These are phyloP conservation scores for Escallonia herrerae DNA, from an alignment of 129 eudicot genomes.

Conservation along the genomic window DNA sequence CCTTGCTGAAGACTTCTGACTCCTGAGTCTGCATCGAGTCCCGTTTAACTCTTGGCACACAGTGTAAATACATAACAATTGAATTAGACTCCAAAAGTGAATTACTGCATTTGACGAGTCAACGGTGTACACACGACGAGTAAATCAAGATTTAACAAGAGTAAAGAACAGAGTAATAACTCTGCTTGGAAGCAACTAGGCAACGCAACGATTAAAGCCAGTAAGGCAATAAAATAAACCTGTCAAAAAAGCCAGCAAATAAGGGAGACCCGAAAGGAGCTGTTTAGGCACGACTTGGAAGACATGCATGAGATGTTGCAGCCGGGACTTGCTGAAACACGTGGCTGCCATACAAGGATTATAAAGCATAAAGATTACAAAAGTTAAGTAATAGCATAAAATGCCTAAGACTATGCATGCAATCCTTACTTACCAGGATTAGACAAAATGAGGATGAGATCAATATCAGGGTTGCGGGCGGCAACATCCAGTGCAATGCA, in stretches of 20 bases:
- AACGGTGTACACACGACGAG: too few species aligned
- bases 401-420: background rate
- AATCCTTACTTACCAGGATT: slow-evolving; percentile 51
- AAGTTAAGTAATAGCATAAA: background rate
- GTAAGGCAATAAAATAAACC: slow-evolving; percentile 18
- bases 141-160: too few species aligned
- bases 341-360: slow-evolving; percentile 46
- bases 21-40: too few species aligned
- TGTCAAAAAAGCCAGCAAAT: slow-evolving; percentile 34
- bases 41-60: too few species aligned
- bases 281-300: slow-evolving; percentile 44
- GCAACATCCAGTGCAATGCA: slow-evolving; percentile 79
- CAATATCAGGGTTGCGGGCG: slow-evolving; percentile 58
- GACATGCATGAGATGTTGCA: slow-evolving; percentile 37
- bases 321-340: slow-evolving; percentile 43
- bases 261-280: slow-evolving; percentile 29
- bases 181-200: too few species aligned
- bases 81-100: too few species aligned
- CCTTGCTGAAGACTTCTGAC: too few species aligned
- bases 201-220: too few species aligned
- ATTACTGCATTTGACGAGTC: too few species aligned
- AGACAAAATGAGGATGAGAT: slow-evolving; percentile 56
- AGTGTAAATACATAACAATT: too few species aligned
- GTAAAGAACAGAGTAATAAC: too few species aligned
- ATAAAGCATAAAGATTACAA: background rate